Evolutionary conservation across 768 basidiomycete species (phyloP).

Genomic region (Termitomyces eurrhizus): DNA sequence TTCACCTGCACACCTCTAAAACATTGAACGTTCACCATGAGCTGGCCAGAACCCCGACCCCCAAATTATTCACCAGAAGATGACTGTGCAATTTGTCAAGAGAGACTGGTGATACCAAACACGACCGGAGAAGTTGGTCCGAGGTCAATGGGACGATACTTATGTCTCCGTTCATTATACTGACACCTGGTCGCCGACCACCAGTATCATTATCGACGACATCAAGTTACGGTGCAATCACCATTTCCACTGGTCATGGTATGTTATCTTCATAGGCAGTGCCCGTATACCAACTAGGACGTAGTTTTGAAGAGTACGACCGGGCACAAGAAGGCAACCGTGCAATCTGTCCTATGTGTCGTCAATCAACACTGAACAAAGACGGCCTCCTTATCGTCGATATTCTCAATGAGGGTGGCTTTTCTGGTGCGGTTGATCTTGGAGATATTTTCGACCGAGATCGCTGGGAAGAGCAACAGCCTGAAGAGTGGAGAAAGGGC

Average conservation of each 20-base stretch:
- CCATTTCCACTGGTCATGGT: slow-evolving; percentile 13
- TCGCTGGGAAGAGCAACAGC: slow-evolving; percentile 12
- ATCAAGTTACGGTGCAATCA: slow-evolving; percentile 9
- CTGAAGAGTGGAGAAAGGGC: slow-evolving; percentile 11
- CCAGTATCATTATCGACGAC: slow-evolving; percentile 10
- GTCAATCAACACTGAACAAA: slow-evolving; percentile 7
- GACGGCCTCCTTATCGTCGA: slow-evolving; percentile 7
- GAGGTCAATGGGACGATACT: slow-evolving; percentile 2
- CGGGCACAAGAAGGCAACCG: slow-evolving; percentile 8
- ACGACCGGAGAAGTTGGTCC: slow-evolving; percentile 5
- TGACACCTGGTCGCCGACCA: not conserved
- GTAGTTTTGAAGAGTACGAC: slow-evolving; percentile 12
- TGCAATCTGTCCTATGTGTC: slow-evolving; percentile 7
- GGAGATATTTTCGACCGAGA: slow-evolving; percentile 9
- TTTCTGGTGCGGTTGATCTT: slow-evolving; percentile 10
- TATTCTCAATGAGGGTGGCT: slow-evolving; percentile 10
- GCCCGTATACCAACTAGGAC: not conserved
- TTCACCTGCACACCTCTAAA: not conserved
- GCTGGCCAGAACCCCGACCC: slow-evolving; percentile 6
- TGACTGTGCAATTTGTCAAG: slow-evolving; percentile 8
- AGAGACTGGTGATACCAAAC: slow-evolving; percentile 8
- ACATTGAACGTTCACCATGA: not conserved
- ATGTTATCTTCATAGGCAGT: not conserved
- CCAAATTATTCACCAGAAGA: slow-evolving; percentile 8
- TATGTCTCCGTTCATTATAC: not conserved